Evolutionary conservation across 305 asterid species (phyloP), one percentile per base, ranked within the genome.

Genomic region (Salvia sclarea): DNA sequence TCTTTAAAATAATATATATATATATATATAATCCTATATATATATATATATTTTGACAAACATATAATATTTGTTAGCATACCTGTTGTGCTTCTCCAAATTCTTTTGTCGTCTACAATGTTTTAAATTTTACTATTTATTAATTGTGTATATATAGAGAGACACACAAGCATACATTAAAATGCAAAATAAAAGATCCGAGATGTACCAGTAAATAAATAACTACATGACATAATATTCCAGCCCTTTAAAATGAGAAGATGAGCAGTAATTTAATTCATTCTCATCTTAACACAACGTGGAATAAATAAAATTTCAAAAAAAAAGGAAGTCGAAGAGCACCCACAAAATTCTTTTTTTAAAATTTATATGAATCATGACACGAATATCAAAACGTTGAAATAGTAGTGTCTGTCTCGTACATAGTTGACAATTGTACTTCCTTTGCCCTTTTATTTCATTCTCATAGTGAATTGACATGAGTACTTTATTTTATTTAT

Each of bases 301-400:
- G 4, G 1, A 67, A 67, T 22, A 50, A 8, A 41, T 22, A 59
- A 16, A 16, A n/a, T 1, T 8, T 38, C 11, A 7, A 1, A 56
- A 43, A n/a, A n/a, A 56, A 25, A 7, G 20, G 14, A 31, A 44
- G 54, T 70, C 43, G 49, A 20, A 30, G n/a, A 9, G 50, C 14
- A 69, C 38, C 38, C 70, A 11, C 49, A 61, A 70, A 61, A 53
- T 16, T 44, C 38, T 38, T 17, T 18, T n/a, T n/a, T n/a, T n/a
- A n/a, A 11, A 41, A 44, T 44, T 4, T n/a, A 4, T n/a, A 44
- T n/a, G 20, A 3, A 44, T 44, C 50, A 14, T 44, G 50, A 14
- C 17, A 41, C 13, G 47, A 41, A 41, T 41, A 41, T 4, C 13
- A 44, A 14, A 49, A 20, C 55, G 20, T 8, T 49, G 25, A 18